Evolutionary conservation across 805 yeast species (phyloP).

Genomic region (Candida gorgasii): DNA sequence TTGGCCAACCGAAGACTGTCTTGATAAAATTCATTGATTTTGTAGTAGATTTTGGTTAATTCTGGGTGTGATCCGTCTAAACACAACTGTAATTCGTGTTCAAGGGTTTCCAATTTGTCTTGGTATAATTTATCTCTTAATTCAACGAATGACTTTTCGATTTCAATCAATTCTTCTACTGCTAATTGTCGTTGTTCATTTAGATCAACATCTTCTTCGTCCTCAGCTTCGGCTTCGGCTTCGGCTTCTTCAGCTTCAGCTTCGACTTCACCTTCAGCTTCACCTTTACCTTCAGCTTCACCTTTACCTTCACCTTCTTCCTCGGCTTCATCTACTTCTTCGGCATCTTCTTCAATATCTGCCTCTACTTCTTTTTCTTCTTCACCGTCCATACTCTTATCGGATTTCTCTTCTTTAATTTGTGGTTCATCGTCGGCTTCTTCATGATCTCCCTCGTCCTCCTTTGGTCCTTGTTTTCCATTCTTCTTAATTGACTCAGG

Average conservation of each 20-base stretch:
- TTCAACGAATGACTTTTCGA: conserved; percentile 84
- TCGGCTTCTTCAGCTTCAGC: conserved; percentile 16
- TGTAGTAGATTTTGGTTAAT: conserved; percentile 65
- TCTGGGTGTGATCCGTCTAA: conserved; percentile 91
- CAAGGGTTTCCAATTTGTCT: conserved; percentile 74
- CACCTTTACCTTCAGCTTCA: conserved; percentile 4
- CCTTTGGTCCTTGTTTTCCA: conserved; percentile 14
- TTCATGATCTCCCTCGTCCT: conserved; percentile 9
- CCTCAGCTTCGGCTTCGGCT: conserved; percentile 15
- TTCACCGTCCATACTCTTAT: too few species aligned
- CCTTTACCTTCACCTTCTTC: conserved; percentile 10
- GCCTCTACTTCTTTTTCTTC: conserved; percentile 14
- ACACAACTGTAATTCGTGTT: conserved; percentile 85
- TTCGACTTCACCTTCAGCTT: not conserved
- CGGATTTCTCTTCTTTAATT: not conserved
- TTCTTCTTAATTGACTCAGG: conserved; percentile 18
- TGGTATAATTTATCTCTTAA: conserved; percentile 82
- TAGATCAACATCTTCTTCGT: conserved; percentile 22
- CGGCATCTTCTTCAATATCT: conserved; percentile 7
- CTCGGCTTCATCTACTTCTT: conserved; percentile 3
- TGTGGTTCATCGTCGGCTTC: conserved; percentile 5
- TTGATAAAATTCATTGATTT: conserved; percentile 73
- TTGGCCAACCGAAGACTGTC: conserved; percentile 55
- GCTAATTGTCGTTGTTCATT: conserved; percentile 59
- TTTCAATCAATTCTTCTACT: conserved; percentile 68